Evolutionary conservation across 2,329 filamentous ascomycete genomes (phyloP), one percentile per base, ranked within the genome.

Genomic region (Fusarium sp.): DNA sequence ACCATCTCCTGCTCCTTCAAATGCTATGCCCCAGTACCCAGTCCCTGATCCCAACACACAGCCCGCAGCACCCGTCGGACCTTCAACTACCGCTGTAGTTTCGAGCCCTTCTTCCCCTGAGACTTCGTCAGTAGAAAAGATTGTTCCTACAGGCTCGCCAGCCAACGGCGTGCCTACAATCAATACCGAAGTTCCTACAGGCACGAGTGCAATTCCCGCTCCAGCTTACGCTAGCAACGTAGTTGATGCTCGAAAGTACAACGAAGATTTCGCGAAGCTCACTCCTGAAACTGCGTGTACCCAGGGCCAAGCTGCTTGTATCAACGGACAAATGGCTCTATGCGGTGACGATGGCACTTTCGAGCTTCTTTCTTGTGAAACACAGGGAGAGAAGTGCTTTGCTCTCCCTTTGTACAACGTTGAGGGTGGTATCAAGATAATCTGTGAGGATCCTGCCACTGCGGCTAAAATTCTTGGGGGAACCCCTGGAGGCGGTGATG

Each of bases 391-490:
- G 12, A 76, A 78, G 49, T 90, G 88, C 76, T 85, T 83, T 50
- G 88, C 85, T 3, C 75, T 89, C 65, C 88, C 88, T 1, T 83
- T 88, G 80, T 82, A 81, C 39, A 82, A 76, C 13, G 81, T 80
- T 1, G 71, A 62, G 37, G 68, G 73, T 1, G 87, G 86, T 6
- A 84, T 87, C 12, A 74, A 79, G 55, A 78, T 90, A 25, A 81
- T 80, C 4, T 90, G 88, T 65, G 78, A 79, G 28, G 77, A 83
- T 50, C 71, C 76, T 12, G 72, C 74, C 4, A 76, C 77, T 4
- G 87, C 85, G 1, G 72, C 78, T 43, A 75, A 71, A 6, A 77
- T 86, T 10, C 77, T 89, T 5, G 84, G 82, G 10, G 68, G 55
- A 42, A 66, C 37, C 42, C 63, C 67, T 19, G 46, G 44, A 41